Evolutionary conservation across 371 early-diverging fungal species (phyloP).

Genomic region (Apophysomyces elegans): DNA sequence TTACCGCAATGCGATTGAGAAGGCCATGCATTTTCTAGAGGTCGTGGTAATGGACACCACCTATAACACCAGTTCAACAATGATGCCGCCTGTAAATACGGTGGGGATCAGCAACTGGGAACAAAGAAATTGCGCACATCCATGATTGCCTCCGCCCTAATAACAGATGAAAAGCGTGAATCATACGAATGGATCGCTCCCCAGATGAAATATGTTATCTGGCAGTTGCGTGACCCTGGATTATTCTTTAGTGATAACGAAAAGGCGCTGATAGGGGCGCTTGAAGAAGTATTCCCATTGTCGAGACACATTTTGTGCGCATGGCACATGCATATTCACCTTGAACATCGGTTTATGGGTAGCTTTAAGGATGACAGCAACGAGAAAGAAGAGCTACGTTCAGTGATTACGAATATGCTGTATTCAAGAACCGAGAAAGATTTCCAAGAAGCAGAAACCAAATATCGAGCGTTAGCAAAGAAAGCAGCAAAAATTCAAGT

Average conservation of each 20-base stretch:
- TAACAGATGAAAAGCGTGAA: background rate
- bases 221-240: background rate
- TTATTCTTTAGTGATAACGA: constrained; percentile 9
- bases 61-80: constrained; percentile 42
- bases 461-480: background rate
- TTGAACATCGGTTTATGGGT: background rate
- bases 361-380: background rate
- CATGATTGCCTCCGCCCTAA: background rate
- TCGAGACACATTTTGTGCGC: constrained; percentile 6
- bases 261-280: background rate
- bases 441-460: background rate
- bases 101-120: constrained; percentile 13
- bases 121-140: background rate
- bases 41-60: constrained; percentile 45
- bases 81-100: constrained; percentile 50
- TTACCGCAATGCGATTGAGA: background rate
- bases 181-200: background rate
- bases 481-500: background rate
- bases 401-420: background rate
- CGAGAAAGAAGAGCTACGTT: background rate
- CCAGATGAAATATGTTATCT: background rate
- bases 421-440: background rate
- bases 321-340: constrained; percentile 6
- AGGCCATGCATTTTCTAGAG: background rate
- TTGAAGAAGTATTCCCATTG: background rate